These are phyloP conservation scores for Cicer chorassanicum DNA, from an alignment of 306 rosid genomes.

Conservation along the genomic window DNA sequence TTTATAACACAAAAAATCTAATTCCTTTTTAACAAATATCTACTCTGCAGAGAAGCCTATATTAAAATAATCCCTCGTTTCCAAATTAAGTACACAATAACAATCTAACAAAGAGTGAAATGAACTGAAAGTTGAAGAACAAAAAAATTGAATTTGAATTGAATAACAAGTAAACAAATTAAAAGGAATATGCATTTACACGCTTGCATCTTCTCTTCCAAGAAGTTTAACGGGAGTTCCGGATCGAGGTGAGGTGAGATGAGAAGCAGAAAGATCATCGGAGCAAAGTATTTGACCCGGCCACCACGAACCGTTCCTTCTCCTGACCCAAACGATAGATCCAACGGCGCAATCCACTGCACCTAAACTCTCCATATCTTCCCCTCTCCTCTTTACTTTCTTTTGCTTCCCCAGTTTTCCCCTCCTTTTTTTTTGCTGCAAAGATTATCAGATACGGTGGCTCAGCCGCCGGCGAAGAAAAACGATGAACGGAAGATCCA, in stretches of 20 bases:
- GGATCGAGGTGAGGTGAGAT: slow-evolving; percentile 57
- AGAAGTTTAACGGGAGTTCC: slow-evolving; percentile 65
- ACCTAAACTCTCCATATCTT: slow-evolving; percentile 48
- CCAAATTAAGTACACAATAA: slow-evolving; percentile 2
- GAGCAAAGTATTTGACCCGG: slow-evolving; percentile 59
- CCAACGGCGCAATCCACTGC: slow-evolving; percentile 54
- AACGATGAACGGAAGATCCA: slow-evolving; percentile 38
- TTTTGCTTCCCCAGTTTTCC: slow-evolving; percentile 54
- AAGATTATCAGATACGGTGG: slow-evolving; percentile 3
- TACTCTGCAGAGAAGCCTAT: not conserved
- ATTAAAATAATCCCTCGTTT: slow-evolving; percentile 9
- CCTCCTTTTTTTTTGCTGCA: not conserved
- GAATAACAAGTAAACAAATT: not conserved
- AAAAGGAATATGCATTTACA: slow-evolving; percentile 37
- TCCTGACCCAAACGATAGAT: slow-evolving; percentile 59
- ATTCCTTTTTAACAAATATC: not conserved
- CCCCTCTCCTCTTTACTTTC: slow-evolving; percentile 41
- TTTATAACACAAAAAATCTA: not conserved
- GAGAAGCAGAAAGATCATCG: slow-evolving; percentile 48
- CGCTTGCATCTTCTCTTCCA: slow-evolving; percentile 61
- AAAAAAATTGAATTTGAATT: not conserved
- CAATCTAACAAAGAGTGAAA: slow-evolving; percentile 6
- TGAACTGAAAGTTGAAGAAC: slow-evolving; percentile 12
- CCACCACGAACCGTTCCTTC: slow-evolving; percentile 66
- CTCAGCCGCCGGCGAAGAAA: slow-evolving; percentile 49